These are phyloP conservation scores for Lentinus tigrinus DNA, from an alignment of 768 basidiomycete genomes.

Conservation along the genomic window DNA sequence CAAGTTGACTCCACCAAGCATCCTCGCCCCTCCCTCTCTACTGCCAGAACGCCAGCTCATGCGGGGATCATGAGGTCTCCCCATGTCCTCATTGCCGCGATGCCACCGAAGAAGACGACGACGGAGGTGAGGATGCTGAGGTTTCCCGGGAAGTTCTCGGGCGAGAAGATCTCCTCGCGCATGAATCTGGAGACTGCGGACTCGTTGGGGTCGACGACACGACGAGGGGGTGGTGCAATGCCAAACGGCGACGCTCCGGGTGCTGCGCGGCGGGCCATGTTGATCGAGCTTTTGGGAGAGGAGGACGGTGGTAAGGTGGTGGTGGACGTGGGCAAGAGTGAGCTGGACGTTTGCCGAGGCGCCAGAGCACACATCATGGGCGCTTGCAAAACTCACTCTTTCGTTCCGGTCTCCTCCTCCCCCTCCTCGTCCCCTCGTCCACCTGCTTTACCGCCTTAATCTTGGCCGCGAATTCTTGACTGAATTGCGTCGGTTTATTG, in stretches of 20 bases:
- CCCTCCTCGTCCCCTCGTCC: too few relatives aligned
- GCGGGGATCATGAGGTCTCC: conserved; percentile 76
- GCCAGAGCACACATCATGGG: not conserved
- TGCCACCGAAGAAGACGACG: conserved; percentile 67
- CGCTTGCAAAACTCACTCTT: too few relatives aligned
- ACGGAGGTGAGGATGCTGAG: conserved; percentile 66
- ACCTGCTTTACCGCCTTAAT: too few relatives aligned
- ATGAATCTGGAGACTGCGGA: conserved; percentile 53
- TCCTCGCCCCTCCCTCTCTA: not conserved
- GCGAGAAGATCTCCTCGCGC: conserved; percentile 66
- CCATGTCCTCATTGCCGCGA: conserved; percentile 71
- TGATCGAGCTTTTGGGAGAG: not conserved
- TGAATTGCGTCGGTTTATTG: too few relatives aligned
- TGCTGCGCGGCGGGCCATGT: conserved; percentile 70
- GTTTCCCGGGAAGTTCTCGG: conserved; percentile 76
- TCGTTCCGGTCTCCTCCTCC: too few relatives aligned
- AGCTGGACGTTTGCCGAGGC: not conserved
- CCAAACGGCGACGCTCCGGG: conserved; percentile 54
- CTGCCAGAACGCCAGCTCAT: conserved; percentile 26
- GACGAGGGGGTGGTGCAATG: conserved; percentile 35
- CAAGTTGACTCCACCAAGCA: not conserved
- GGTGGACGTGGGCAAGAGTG: not conserved
- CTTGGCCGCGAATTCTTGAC: too few relatives aligned
- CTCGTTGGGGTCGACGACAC: conserved; percentile 58
- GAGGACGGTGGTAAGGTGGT: not conserved